Conservation (phyloP, 1,284 basidiomycete species). For the Pterulicium gracile region DNA sequence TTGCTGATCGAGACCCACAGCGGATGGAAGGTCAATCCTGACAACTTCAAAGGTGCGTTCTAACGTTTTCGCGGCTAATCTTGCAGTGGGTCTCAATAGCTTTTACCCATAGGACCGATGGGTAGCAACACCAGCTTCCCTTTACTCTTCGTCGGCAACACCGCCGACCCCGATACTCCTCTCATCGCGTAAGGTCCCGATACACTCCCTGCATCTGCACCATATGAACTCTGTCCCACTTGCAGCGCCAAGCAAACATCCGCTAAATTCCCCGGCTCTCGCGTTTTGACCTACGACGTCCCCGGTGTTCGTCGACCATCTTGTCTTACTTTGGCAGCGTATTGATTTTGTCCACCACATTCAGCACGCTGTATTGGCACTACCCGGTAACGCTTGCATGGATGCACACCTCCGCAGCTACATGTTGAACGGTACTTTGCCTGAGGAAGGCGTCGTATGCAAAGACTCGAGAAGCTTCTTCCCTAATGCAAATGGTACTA, state of each 20-base stretch:
- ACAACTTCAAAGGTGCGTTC: constrained; percentile 20
- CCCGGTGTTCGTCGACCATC: constrained; percentile 22
- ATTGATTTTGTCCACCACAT: no score
- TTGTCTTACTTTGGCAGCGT: no score
- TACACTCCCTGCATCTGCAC: not conserved
- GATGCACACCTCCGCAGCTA: no score
- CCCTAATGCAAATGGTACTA: no score
- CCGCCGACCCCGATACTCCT: constrained; percentile 28
- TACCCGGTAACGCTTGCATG: no score
- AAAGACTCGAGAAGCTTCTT: no score
- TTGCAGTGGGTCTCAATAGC: not conserved
- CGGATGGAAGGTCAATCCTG: constrained; percentile 20
- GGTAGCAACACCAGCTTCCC: constrained; percentile 13
- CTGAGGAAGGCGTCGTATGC: no score
- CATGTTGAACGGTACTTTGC: no score
- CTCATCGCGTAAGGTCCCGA: constrained; percentile 16
- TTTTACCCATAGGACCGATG: constrained; percentile 10
- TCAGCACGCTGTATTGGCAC: no score
- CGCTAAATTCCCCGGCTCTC: constrained; percentile 22
- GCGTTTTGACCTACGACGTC: constrained; percentile 31
- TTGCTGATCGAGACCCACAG: constrained; percentile 15
- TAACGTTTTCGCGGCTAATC: not conserved
- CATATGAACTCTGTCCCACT: not conserved
- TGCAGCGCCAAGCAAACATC: constrained; percentile 31
- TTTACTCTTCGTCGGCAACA: constrained; percentile 13